phyloP scores from a whole-genome alignment of 129 eudicot species.

The Mikania micrantha region DNA sequence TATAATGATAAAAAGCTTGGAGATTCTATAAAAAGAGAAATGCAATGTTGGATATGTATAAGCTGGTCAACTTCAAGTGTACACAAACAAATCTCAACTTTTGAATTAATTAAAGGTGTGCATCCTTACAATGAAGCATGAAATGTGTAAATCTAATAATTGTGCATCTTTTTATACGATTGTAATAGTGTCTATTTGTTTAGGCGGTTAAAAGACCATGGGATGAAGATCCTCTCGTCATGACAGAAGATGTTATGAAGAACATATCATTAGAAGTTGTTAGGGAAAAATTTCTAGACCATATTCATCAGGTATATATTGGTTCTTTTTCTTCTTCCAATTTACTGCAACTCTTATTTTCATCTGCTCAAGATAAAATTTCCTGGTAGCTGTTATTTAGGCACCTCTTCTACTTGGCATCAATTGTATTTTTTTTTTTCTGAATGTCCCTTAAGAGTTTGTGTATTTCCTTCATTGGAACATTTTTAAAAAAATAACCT shows the following conservation, averaged over 20 bases:
- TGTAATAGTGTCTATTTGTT: constrained; percentile 4
- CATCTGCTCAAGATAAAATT: neutral
- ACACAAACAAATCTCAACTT: neutral
- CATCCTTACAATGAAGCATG: neutral
- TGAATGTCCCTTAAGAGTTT: neutral
- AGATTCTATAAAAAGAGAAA: neutral
- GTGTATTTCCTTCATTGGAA: neutral
- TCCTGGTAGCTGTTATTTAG: neutral
- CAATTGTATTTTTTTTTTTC: neutral
- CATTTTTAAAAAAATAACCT: neutral
- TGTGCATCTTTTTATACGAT: neutral
- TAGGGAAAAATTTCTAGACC: constrained; percentile 72
- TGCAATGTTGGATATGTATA: neutral
- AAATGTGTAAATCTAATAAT: neutral
- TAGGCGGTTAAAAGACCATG: constrained; percentile 94
- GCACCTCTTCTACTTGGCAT: neutral
- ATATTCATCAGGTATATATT: constrained; percentile 78
- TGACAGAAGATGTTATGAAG: constrained; percentile 96
- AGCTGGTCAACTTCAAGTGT: neutral
- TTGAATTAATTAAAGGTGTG: neutral
- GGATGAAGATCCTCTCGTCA: constrained; percentile 85
- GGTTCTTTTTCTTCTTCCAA: constrained; percentile 6
- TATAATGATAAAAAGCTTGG: neutral
- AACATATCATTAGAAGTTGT: constrained; percentile 84
- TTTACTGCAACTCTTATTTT: neutral